Percentiles rank a stretch among this genome's conserved stretches.
Conservation (phyloP, 108 stramenopile species). For the Skeletonema tropicum region DNA sequence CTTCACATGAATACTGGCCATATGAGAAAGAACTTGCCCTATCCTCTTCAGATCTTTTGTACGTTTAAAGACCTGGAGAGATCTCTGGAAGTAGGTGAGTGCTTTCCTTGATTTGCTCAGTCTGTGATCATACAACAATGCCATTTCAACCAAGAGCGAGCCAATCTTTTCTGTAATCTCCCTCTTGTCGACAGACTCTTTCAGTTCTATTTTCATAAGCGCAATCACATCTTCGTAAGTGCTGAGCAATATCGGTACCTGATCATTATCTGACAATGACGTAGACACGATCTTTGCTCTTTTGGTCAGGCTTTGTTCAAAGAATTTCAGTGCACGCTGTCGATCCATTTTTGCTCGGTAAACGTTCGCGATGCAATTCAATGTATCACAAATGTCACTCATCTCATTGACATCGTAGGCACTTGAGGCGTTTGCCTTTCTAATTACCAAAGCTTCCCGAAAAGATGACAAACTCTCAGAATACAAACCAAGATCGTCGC, state of each 20-base stretch:
- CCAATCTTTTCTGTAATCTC: constrained; percentile 36
- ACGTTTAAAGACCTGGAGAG: constrained; percentile 44
- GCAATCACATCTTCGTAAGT: constrained; percentile 56
- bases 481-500: constrained; percentile 42
- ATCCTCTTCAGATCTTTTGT: constrained; percentile 37
- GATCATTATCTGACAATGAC: constrained; percentile 8
- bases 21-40: constrained; percentile 39
- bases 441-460: constrained; percentile 43
- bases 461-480: constrained; percentile 37
- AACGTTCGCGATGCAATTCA: constrained; percentile 56
- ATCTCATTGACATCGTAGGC: constrained; percentile 32
- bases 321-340: constrained; percentile 44
- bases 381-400: constrained; percentile 51
- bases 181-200: constrained; percentile 11
- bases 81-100: constrained; percentile 43
- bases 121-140: constrained; percentile 42
- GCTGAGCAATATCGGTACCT: constrained; percentile 28
- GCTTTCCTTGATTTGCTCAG: constrained; percentile 37
- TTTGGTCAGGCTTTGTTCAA: constrained; percentile 36
- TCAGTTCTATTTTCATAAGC: constrained; percentile 27
- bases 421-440: constrained; percentile 28
- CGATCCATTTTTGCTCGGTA: constrained; percentile 39
- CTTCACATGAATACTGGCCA: constrained; percentile 49
- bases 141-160: constrained; percentile 39
- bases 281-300: constrained; percentile 20